phyloP scores from a whole-genome alignment of 2,329 filamentous ascomycete species.

The Grosmannia serpens region DNA sequence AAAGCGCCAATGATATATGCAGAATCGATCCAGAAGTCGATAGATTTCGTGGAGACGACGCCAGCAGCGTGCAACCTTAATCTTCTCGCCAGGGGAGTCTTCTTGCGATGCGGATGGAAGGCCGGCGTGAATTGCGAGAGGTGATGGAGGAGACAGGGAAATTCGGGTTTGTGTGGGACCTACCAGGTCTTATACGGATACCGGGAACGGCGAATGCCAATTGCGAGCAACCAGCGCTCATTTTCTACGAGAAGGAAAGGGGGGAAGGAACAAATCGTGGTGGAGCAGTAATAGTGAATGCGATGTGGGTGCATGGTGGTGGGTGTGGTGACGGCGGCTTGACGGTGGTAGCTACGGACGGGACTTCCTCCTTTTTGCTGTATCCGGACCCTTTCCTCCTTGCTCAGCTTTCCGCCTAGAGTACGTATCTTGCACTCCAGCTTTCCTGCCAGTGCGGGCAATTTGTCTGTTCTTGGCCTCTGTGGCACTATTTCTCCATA shows the following conservation, averaged over 20 bases:
- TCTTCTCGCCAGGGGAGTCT: neutral
- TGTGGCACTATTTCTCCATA: neutral
- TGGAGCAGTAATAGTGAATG: neutral
- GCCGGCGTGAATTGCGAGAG: neutral
- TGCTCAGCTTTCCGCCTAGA: neutral
- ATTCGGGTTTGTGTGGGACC: neutral
- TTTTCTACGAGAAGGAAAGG: neutral
- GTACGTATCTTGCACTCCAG: neutral
- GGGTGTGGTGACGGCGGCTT: neutral
- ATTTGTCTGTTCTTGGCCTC: neutral
- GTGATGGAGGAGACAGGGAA: neutral
- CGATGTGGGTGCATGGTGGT: neutral
- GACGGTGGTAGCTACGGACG: neutral
- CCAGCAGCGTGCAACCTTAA: neutral
- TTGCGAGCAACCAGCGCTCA: neutral
- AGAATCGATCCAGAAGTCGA: neutral
- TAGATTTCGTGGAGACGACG: neutral
- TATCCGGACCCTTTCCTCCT: neutral
- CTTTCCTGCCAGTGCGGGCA: neutral
- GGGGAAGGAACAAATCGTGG: neutral
- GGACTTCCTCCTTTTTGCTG: neutral
- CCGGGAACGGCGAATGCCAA: neutral
- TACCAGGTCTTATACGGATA: neutral
- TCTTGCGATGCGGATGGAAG: neutral
- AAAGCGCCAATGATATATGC: neutral